Evolutionary conservation across 176 grass and related monocot genomes (phyloP).

Genomic region (Avena insularis): DNA sequence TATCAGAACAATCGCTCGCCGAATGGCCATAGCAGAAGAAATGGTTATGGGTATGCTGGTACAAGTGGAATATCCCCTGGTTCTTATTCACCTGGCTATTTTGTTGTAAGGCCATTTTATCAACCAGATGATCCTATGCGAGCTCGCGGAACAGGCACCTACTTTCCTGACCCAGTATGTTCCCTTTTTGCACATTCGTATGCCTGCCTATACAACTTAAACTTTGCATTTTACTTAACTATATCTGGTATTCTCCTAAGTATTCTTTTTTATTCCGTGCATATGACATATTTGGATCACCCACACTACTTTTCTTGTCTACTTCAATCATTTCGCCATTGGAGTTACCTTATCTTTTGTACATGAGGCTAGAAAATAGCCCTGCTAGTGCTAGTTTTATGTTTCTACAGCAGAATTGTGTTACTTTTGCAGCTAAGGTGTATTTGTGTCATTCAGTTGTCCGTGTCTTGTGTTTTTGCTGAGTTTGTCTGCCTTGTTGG

Average conservation of each 20-base stretch:
- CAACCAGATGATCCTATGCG: slow-evolving; percentile 61
- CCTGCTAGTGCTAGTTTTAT: slow-evolving; percentile 29
- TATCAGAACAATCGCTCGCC: slow-evolving; percentile 60
- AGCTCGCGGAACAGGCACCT: slow-evolving; percentile 83
- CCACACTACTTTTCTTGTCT: background rate
- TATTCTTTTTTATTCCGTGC: slow-evolving; percentile 31
- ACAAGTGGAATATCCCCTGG: slow-evolving; percentile 53
- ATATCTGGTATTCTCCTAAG: slow-evolving; percentile 3
- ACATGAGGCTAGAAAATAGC: slow-evolving; percentile 22
- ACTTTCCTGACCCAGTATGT: slow-evolving; percentile 77
- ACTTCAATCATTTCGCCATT: background rate
- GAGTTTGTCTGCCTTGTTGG: slow-evolving; percentile 40
- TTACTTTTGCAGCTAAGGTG: slow-evolving; percentile 21
- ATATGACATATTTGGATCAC: background rate
- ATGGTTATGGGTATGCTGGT: slow-evolving; percentile 55
- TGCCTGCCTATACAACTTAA: slow-evolving; percentile 26
- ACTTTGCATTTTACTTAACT: slow-evolving; percentile 21
- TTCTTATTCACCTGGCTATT: slow-evolving; percentile 62
- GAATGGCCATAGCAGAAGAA: slow-evolving; percentile 58
- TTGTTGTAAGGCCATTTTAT: slow-evolving; percentile 55
- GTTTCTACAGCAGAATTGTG: slow-evolving; percentile 13
- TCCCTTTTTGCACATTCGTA: slow-evolving; percentile 35
- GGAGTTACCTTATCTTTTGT: slow-evolving; percentile 32
- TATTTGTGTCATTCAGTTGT: background rate
- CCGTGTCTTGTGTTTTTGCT: slow-evolving; percentile 9